A percentile compares a stretch with the other conserved stretches of the same genome.
Conservation (phyloP, 2,329 filamentous ascomycete species). For the Aspergillus sp. region DNA sequence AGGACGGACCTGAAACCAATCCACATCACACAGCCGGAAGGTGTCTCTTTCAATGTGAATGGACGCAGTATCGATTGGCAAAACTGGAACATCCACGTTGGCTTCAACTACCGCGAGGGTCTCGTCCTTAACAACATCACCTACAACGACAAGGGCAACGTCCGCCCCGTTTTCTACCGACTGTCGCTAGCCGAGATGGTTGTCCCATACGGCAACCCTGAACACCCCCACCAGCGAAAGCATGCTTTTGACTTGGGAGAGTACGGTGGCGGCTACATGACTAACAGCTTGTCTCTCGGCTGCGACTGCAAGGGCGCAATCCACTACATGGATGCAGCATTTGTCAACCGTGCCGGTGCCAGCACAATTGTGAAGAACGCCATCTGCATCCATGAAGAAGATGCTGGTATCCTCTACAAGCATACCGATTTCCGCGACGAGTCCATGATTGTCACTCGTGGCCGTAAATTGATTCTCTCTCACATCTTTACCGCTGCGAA, state of each 20-base stretch:
- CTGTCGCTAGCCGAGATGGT: conserved; percentile 88
- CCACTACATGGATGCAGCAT: conserved; percentile 85
- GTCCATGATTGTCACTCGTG: conserved; percentile 80
- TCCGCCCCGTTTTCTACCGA: conserved; percentile 81
- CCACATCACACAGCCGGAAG: conserved; percentile 83
- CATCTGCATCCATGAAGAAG: conserved; percentile 93
- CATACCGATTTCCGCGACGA: conserved; percentile 92
- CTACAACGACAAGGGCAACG: conserved; percentile 78
- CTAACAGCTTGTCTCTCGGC: conserved; percentile 47
- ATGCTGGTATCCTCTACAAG: conserved; percentile 89
- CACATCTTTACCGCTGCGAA: conserved; percentile 95
- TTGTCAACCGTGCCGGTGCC: conserved; percentile 75
- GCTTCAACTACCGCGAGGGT: conserved; percentile 93
- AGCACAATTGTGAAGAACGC: conserved; percentile 85
- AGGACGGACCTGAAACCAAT: conserved; percentile 79
- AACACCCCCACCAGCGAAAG: conserved; percentile 51
- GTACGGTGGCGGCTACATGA: conserved; percentile 51
- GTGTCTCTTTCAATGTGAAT: conserved; percentile 78
- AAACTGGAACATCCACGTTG: conserved; percentile 89
- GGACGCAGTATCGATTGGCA: conserved; percentile 81
- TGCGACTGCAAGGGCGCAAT: conserved; percentile 60
- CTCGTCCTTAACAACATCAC: conserved; percentile 88
- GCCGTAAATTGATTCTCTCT: conserved; percentile 80
- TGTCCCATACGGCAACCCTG: conserved; percentile 45
- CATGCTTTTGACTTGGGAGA: conserved; percentile 50